A percentile compares a stretch with the other conserved stretches of the same genome.
These are phyloP conservation scores for Calcarisporium arbuscula DNA, from an alignment of 2,329 filamentous ascomycete genomes.

Conservation along the genomic window DNA sequence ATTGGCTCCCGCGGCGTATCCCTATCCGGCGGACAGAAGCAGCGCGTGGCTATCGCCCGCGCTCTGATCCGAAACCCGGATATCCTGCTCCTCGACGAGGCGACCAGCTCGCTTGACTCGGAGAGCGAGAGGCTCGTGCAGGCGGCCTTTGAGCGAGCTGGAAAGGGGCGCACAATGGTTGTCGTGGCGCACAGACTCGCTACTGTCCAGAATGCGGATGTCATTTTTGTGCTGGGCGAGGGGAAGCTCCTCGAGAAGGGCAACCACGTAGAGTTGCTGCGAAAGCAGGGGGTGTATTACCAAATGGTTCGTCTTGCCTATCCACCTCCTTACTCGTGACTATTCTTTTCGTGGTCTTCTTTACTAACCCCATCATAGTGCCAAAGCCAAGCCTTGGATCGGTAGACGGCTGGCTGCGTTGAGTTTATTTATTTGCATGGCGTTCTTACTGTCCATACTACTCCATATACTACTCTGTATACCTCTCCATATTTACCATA, in stretches of 20 bases:
- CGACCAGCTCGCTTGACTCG: constrained; percentile 63
- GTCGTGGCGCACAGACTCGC: constrained; percentile 73
- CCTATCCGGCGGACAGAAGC: constrained; percentile 66
- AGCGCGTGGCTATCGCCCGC: constrained; percentile 63
- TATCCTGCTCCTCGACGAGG: constrained; percentile 65
- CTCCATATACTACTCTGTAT: too few relatives aligned
- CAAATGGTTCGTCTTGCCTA: constrained; percentile 42
- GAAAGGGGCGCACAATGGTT: constrained; percentile 57
- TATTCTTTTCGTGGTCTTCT: not conserved
- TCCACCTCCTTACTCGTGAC: too few relatives aligned
- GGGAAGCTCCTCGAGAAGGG: constrained; percentile 50
- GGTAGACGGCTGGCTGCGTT: too few relatives aligned
- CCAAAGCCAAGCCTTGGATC: constrained; percentile 52
- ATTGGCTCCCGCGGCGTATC: constrained; percentile 62
- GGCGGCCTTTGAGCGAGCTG: constrained; percentile 59
- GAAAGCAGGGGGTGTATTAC: constrained; percentile 48
- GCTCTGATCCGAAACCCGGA: constrained; percentile 61
- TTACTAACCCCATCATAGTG: constrained; percentile 34
- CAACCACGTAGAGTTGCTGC: constrained; percentile 44
- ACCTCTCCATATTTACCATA: too few relatives aligned
- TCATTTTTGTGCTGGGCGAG: constrained; percentile 73
- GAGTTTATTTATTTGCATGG: too few relatives aligned
- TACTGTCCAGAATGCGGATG: constrained; percentile 71
- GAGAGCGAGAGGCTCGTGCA: constrained; percentile 59
- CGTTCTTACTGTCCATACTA: too few relatives aligned